Percentiles rank a stretch among this genome's conserved stretches.
Conservation (phyloP, 2,329 filamentous ascomycete species). For the Cladobotryum protrusum region DNA sequence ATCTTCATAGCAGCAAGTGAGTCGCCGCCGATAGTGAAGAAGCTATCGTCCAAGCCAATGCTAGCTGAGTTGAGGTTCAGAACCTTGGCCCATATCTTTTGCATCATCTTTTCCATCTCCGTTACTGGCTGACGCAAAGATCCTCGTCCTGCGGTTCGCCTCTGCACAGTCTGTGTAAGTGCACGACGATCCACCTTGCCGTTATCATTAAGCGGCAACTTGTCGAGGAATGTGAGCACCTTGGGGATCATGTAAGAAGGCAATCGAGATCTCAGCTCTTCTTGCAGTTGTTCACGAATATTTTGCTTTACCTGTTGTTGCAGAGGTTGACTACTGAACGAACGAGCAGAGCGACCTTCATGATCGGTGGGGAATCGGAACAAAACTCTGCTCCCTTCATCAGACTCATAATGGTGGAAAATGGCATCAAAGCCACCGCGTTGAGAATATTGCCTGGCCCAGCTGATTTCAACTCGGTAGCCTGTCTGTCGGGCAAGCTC, state of each 20-base stretch:
- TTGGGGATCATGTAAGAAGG: conserved; percentile 18
- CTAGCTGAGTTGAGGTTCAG: background rate
- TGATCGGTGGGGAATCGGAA: too few species aligned
- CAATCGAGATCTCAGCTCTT: conserved; percentile 7
- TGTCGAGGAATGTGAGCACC: conserved; percentile 11
- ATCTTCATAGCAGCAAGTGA: too few species aligned
- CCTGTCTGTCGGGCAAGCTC: too few species aligned
- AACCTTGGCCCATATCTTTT: background rate
- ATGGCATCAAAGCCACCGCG: too few species aligned
- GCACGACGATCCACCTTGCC: conserved; percentile 16
- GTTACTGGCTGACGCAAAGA: background rate
- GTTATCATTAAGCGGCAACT: conserved; percentile 16
- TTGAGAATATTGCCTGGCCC: too few species aligned
- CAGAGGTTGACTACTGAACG: too few species aligned
- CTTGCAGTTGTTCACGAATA: conserved; percentile 2
- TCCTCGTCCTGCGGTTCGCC: background rate
- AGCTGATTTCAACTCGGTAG: too few species aligned
- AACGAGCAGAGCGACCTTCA: too few species aligned
- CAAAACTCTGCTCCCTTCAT: too few species aligned
- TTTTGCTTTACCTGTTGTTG: background rate
- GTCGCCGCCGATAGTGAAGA: too few species aligned
- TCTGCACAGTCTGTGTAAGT: background rate
- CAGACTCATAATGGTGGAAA: too few species aligned
- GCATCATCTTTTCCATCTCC: background rate
- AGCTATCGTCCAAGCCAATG: too few species aligned